Conservation (phyloP, 2,329 filamentous ascomycete genomes). For the Colletotrichum sp. region DNA sequence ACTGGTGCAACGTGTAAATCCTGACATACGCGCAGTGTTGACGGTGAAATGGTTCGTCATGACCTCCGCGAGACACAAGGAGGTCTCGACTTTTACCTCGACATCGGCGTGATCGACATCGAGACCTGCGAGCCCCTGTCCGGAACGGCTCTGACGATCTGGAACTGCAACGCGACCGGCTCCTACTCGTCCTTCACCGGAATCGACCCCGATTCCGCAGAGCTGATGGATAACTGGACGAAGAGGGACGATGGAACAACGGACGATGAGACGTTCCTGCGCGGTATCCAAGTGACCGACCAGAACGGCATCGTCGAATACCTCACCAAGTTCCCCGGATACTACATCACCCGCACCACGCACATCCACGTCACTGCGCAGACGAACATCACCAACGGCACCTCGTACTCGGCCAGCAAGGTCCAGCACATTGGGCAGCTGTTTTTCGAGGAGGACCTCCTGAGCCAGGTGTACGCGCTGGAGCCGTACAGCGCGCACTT, state of each 20-base stretch:
- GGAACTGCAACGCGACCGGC: constrained; percentile 8
- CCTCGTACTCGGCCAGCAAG: constrained; percentile 27
- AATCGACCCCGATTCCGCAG: background rate
- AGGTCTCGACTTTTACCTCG: constrained; percentile 6
- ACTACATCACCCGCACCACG: constrained; percentile 48
- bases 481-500: background rate
- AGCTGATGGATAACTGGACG: background rate
- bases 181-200: constrained; percentile 3
- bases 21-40: background rate
- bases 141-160: background rate
- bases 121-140: constrained; percentile 14
- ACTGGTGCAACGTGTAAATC: background rate
- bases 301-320: constrained; percentile 48
- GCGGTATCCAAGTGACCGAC: constrained; percentile 44
- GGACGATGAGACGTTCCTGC: constrained; percentile 36
- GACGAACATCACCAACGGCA: constrained; percentile 31
- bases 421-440: background rate
- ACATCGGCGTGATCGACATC: constrained; percentile 13
- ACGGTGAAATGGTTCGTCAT: constrained; percentile 1
- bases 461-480: background rate
- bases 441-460: background rate
- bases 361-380: constrained; percentile 49
- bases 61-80: background rate
- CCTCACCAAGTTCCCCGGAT: constrained; percentile 48
- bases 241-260: background rate